phyloP scores from a whole-genome alignment of 2,329 filamentous ascomycete species.

The Ceratocystis smalleyi region DNA sequence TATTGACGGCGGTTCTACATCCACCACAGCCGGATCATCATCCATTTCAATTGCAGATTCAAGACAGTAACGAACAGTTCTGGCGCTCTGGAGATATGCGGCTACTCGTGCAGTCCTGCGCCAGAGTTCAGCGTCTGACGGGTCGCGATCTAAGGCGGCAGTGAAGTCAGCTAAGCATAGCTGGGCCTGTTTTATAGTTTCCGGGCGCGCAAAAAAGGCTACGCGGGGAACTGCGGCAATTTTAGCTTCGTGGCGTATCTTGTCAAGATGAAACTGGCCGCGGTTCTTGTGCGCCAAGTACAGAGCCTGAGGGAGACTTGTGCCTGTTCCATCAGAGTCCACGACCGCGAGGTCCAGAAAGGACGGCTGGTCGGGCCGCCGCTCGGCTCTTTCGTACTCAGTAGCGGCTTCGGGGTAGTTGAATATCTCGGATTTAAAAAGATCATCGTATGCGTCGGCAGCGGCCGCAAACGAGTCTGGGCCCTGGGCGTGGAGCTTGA shows the following conservation, averaged over 20 bases:
- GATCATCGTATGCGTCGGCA: slow-evolving; percentile 60
- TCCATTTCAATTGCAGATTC: slow-evolving; percentile 53
- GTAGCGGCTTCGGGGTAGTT: slow-evolving; percentile 74
- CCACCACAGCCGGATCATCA: slow-evolving; percentile 46
- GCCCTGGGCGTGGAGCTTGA: slow-evolving; percentile 84
- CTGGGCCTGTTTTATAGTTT: slow-evolving; percentile 26
- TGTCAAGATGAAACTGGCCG: slow-evolving; percentile 79
- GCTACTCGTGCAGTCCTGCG: slow-evolving; percentile 43
- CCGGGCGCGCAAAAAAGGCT: slow-evolving; percentile 26
- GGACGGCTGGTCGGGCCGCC: slow-evolving; percentile 32
- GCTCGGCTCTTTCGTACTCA: slow-evolving; percentile 61
- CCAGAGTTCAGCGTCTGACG: slow-evolving; percentile 53
- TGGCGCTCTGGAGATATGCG: slow-evolving; percentile 39
- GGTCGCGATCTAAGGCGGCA: slow-evolving; percentile 46
- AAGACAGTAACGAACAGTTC: slow-evolving; percentile 45
- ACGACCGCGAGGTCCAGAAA: slow-evolving; percentile 26
- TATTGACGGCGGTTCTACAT: slow-evolving; percentile 46
- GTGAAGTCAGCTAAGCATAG: slow-evolving; percentile 42
- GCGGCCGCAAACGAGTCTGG: slow-evolving; percentile 61
- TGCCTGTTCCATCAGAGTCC: slow-evolving; percentile 37
- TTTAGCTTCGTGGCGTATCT: slow-evolving; percentile 39
- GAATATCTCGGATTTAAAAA: slow-evolving; percentile 90
- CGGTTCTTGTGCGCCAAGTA: slow-evolving; percentile 93
- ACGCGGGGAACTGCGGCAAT: slow-evolving; percentile 20
- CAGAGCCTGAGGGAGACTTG: slow-evolving; percentile 61